These are phyloP conservation scores for Stevia rebaudiana DNA, from an alignment of 140 eudicot species.

Conservation along the genomic window DNA sequence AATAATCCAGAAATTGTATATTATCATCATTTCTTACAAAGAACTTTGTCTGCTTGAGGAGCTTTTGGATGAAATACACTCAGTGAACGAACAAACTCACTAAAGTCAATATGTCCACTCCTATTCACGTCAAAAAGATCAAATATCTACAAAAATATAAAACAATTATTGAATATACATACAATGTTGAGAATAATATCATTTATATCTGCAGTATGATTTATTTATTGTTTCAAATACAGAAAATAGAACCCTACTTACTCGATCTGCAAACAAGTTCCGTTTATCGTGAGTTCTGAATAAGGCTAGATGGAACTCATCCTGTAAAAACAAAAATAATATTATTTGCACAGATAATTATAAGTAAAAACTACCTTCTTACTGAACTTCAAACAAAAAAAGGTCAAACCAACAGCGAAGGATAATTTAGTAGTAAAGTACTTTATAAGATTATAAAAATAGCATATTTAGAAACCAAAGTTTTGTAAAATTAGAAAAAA, in stretches of 20 bases:
- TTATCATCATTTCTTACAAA: constrained; percentile 30
- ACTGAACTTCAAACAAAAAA: not conserved
- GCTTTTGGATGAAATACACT: constrained; percentile 56
- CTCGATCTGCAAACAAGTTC: constrained; percentile 57
- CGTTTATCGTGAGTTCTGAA: constrained; percentile 36
- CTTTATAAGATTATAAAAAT: not conserved
- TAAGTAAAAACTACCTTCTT: constrained; percentile 3
- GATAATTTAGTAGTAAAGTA: not conserved
- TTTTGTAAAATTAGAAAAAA: not conserved
- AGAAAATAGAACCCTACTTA: constrained; percentile 11
- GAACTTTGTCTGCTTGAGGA: constrained; percentile 50
- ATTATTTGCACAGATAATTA: not conserved
- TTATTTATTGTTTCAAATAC: not conserved
- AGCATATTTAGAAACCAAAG: not conserved
- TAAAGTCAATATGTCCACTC: constrained; percentile 47
- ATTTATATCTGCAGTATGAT: not conserved
- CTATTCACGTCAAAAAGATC: constrained; percentile 43
- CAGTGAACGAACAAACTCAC: constrained; percentile 49
- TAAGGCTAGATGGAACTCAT: constrained; percentile 53
- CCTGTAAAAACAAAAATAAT: constrained; percentile 30
- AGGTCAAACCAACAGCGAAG: not conserved
- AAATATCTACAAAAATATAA: constrained; percentile 31
- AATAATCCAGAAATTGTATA: not conserved
- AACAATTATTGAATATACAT: not conserved
- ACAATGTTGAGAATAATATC: not conserved